Evolutionary conservation across 805 yeast species (phyloP), one percentile per base, ranked within the genome.

Genomic region (Candida incommunis): DNA sequence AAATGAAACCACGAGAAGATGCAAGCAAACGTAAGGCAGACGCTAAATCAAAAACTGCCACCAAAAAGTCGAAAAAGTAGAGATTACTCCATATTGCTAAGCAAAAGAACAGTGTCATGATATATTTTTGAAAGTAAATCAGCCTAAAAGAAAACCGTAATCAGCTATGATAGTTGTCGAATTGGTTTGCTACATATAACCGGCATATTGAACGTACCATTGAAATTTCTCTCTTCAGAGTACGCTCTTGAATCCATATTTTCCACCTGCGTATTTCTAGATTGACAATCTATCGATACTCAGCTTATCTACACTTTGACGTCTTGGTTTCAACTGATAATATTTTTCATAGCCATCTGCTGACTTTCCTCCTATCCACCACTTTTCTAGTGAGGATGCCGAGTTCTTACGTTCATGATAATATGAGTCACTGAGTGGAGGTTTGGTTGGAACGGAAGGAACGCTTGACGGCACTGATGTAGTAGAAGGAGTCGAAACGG

Each of bases 1-100:
- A 78, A 55, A 85, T 79, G 2, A 65, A 66, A 26, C 73, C 75
- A 4, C 70, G 76, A 48, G 69, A 52, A 44, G 53, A 44, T 58
- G 58, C 23, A 54, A n/a, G n/a, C n/a, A 63, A 45, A 63, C 64
- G 58, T 57, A 67, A 44, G 55, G 66, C 62, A 24, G 52, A 7
- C 5, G 37, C 65, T 2, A 66, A 61, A 46, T 54, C 53, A 2
- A 55, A 59, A 21, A 63, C 63, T 43, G 59, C 49, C 16, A 63
- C 64, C 48, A 59, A 62, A 20, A 43, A 45, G 15, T 40, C 43
- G 18, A 46, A 42, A 43, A 24, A 54, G 52, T 46, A 21, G 23
- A 31, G 21, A 7, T 22, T 9, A 22, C 27, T n/a, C n/a, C n/a
- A n/a, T n/a, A n/a, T n/a, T n/a, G n/a, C n/a, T n/a, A n/a, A n/a